Evolutionary conservation across 768 basidiomycete species (phyloP), one percentile per base, ranked within the genome.

Genomic region (Serendipita vermifera): DNA sequence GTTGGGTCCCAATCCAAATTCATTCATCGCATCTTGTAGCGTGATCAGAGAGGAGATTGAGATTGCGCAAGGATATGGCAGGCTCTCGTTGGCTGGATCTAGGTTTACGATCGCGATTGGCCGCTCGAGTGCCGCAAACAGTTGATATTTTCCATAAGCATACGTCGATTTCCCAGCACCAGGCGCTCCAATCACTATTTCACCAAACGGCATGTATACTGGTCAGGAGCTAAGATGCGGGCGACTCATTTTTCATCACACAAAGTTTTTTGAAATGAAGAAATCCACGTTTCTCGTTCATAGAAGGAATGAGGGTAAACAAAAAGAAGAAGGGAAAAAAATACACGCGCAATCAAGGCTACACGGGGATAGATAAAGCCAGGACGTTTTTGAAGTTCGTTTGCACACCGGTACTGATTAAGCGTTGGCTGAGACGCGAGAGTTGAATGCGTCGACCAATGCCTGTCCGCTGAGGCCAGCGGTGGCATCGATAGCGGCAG

Each of bases 101-200:
- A 99, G 79, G 71, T 98, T 99, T 58, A 98, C 83, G 60, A 98
- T 75, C 33, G 87, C 79, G 39, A 97, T 83, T 2, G 91, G 90
- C 0, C 94, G 80, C 26, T 78, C 71, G 36, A 98, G 79, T 1
- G 91, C 94, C 11, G 80, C 82, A 64, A 94, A 85, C 15, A 98
- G 83, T 57, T 91, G 88, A 62, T 88, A 72, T 72, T 90, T 91
- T 38, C 88, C 87, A 59, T 83, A 79, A 69, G 87, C 87, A 63
- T 90, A 90, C 0, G 88, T 90, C 1, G 87, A 88, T 72, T 91
- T 91, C 3, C 87, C 87, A 55, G 82, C 84, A 1, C 88, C 87
- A 31, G 87, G 88, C 7, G 88, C 82, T 3, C 87, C 87, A 61
- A 86, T 85, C 55, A 91, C 85, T 57, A 90, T 72, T 69, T 91